Evolutionary conservation across 2,329 filamentous ascomycete species (phyloP).

Genomic region (Diaporthe sp.): DNA sequence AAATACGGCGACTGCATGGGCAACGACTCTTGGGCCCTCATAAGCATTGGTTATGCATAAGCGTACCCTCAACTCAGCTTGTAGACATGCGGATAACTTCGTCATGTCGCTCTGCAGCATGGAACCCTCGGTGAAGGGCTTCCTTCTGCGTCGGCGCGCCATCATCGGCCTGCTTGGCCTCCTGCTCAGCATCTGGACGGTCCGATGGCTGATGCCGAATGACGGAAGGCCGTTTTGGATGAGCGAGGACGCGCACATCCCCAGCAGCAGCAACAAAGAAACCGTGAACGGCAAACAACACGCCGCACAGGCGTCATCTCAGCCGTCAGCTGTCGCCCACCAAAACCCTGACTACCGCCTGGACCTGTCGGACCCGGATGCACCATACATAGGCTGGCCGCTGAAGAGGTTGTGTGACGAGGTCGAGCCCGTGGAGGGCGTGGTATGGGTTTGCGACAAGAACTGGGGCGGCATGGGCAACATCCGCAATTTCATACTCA

Average conservation of each 20-base stretch:
- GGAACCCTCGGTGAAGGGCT: conserved; percentile 23
- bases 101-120: conserved; percentile 22
- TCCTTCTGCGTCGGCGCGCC: conserved; percentile 28
- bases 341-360: conserved; percentile 40
- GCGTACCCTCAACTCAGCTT: conserved; percentile 20
- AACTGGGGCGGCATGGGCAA: conserved; percentile 68
- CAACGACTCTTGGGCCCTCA: background rate
- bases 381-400: conserved; percentile 61
- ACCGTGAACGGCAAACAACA: background rate
- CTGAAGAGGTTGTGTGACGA: conserved; percentile 59
- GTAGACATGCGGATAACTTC: conserved; percentile 6
- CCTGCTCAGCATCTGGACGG: conserved; percentile 30
- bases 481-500: conserved; percentile 64
- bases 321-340: background rate
- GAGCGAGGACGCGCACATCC: background rate
- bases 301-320: background rate
- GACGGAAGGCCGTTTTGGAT: conserved; percentile 23
- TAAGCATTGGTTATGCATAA: conserved; percentile 20
- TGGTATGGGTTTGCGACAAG: conserved; percentile 64
- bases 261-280: background rate
- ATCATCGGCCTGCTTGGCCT: conserved; percentile 23
- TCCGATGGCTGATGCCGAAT: conserved; percentile 24
- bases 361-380: conserved; percentile 56
- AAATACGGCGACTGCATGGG: background rate
- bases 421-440: conserved; percentile 54